These are phyloP conservation scores for Stemphylium beticola DNA, from an alignment of 2,329 filamentous ascomycete species.

Conservation along the genomic window DNA sequence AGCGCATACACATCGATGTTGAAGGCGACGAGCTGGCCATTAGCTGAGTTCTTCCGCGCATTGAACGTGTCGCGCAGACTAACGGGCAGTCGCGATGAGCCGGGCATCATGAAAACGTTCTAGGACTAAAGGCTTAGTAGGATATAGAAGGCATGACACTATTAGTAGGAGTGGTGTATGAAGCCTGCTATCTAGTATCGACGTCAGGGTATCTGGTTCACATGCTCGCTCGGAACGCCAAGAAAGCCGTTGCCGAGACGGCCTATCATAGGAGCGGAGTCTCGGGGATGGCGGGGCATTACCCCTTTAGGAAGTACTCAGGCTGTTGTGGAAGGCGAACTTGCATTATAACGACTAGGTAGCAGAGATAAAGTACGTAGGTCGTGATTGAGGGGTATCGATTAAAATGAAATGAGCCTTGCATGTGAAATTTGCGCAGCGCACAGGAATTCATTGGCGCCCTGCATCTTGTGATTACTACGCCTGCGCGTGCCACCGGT, in stretches of 20 bases:
- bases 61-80: constrained; percentile 72
- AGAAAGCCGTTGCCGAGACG: constrained; percentile 6
- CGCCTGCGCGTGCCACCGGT: constrained; percentile 57
- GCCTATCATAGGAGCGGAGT: background rate
- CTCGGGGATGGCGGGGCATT: background rate
- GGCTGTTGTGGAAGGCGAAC: background rate
- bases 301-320: background rate
- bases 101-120: constrained; percentile 46
- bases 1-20: constrained; percentile 73
- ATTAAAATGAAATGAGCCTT: background rate
- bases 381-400: background rate
- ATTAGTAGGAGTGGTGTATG: constrained; percentile 5
- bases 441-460: background rate
- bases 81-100: constrained; percentile 72
- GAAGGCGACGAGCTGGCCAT: constrained; percentile 62
- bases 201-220: constrained; percentile 10
- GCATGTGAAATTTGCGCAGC: background rate
- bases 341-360: too few species aligned
- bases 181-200: constrained; percentile 1
- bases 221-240: constrained; percentile 8
- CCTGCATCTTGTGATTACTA: constrained; percentile 11
- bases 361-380: background rate
- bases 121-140: background rate
- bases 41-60: constrained; percentile 64
- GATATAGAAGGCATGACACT: background rate